Evolutionary conservation across 2,329 filamentous ascomycete genomes (phyloP).

Genomic region (Catunica adiposa): DNA sequence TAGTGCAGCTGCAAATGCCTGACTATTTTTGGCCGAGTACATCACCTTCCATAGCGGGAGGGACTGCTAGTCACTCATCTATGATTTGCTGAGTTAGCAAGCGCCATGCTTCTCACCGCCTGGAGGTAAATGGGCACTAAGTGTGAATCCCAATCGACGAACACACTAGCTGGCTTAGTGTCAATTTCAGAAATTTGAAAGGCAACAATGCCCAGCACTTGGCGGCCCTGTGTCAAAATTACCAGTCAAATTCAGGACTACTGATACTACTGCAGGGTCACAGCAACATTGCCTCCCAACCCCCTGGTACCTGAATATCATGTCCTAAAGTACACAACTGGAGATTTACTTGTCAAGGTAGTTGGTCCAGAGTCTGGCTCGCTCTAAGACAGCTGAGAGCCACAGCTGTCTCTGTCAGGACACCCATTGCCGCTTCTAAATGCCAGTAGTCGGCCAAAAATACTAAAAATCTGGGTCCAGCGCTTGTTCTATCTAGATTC

Average conservation of each 20-base stretch:
- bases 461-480: not conserved
- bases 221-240: not conserved
- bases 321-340: not conserved
- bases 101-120: not conserved
- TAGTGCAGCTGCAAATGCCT: not conserved
- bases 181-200: not conserved
- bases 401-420: not conserved
- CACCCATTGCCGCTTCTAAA: not conserved
- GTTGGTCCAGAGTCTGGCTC: not conserved
- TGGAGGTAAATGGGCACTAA: not conserved
- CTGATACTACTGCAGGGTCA: not conserved
- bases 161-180: not conserved
- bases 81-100: not conserved
- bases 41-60: not conserved
- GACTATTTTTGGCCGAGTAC: constrained; percentile 5
- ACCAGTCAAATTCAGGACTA: not conserved
- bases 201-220: not conserved
- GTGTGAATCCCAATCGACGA: not conserved
- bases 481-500: not conserved
- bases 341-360: not conserved
- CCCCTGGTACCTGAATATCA: not conserved
- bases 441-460: not conserved
- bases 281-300: not conserved
- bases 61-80: not conserved
- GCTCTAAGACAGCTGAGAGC: not conserved